Base-by-base conservation (phyloP, 164 flowering plant genomes). In the Aristolochia contorta region DNA sequence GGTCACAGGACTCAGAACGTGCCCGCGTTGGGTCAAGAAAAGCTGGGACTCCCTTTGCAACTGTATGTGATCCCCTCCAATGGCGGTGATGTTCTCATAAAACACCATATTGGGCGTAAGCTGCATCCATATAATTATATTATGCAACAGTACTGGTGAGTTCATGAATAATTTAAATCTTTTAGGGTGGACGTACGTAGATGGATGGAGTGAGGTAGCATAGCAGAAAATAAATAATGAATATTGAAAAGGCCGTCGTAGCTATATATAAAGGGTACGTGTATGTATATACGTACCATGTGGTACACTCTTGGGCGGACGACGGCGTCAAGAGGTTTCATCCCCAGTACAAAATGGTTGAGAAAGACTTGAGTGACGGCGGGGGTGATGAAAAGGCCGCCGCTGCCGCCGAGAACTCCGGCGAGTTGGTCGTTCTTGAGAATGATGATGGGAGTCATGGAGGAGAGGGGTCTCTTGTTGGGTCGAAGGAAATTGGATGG, bases 321-420 rank as follows among this genome's bases (percentile, higher is more conserved):
- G 60, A 94, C 85, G 50, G 99, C 84, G 19, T 76, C 75, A 22
- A 85, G 69, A 63, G 97, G 95, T 20, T 85, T 82, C 88, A 91
- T 79, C 22, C 87, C 84, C 47, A 76, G 49, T 58, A 83, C 51
- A 61, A 84, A 91, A 65, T 84, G 78, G 71, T 91, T 91, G 0
- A 94, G 63, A 48, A 91, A 89, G 25, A 89, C 87, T 56, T 91
- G 96, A 50, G 65, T 49, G 6, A 91, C 91, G 24, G 96, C 96
- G 0, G 93, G 86, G 33, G 82, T 81, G 22, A 91, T 94, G 63
- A 65, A 19, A 30, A 83, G 13, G 2, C 99, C 97, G 7, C 97
- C 97, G 60, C 93, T 85, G 0, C 88, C 97, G 1, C 99, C 97
- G n/a, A 89, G 52, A 0, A 80, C 96, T 30, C 93, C 99, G 1